A percentile compares a stretch with the other conserved stretches of the same genome.
These are phyloP conservation scores for Cyberlindnera petersonii DNA, from an alignment of 805 yeast species.

Conservation along the genomic window DNA sequence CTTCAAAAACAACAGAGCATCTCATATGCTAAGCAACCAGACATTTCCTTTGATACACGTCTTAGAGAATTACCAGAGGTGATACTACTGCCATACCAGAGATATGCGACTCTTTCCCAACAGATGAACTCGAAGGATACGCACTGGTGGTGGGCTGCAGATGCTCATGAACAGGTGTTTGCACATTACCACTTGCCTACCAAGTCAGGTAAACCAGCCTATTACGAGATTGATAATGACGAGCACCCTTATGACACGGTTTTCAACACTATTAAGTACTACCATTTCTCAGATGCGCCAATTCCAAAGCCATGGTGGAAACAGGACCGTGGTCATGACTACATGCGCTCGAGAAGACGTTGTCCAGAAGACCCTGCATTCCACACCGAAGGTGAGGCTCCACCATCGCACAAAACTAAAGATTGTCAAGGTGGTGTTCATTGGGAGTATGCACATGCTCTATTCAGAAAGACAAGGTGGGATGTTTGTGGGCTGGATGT, in stretches of 20 bases:
- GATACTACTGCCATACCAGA: constrained; percentile 46
- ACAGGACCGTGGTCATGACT: constrained; percentile 8
- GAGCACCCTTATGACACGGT: constrained; percentile 17
- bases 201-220: constrained; percentile 16
- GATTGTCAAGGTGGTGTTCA: constrained; percentile 24
- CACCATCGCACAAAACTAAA: constrained; percentile 11
- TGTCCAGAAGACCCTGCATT: constrained; percentile 20
- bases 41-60: constrained; percentile 9
- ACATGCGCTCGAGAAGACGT: constrained; percentile 17
- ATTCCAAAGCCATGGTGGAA: constrained; percentile 61
- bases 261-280: constrained; percentile 36
- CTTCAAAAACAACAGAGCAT: constrained; percentile 11
- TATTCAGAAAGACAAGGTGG: constrained; percentile 17
- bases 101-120: constrained; percentile 49
- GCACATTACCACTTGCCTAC: constrained; percentile 23
- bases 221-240: constrained; percentile 17
- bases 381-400: constrained; percentile 1
- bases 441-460: constrained; percentile 21
- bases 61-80: constrained; percentile 23
- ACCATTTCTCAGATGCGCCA: constrained; percentile 67
- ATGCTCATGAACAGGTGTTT: constrained; percentile 39
- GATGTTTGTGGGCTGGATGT: constrained; percentile 25
- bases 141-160: constrained; percentile 41
- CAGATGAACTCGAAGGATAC: constrained; percentile 36
- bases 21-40: constrained; percentile 2